These are phyloP conservation scores for Voacanga thouarsii DNA, from an alignment of 257 asterid genomes.

Conservation along the genomic window DNA sequence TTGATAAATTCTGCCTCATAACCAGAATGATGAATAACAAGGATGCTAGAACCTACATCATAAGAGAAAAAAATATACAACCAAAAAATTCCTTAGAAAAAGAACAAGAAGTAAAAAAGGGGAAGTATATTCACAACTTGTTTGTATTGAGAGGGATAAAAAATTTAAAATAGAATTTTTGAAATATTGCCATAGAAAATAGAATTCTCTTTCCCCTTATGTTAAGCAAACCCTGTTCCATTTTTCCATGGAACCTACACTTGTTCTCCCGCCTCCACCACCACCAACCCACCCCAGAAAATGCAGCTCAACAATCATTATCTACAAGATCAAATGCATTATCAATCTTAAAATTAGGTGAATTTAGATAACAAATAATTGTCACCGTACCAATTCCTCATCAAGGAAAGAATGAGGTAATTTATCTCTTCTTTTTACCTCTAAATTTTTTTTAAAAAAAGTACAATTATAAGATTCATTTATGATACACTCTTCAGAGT, in stretches of 20 bases:
- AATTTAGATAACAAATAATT: slow-evolving; percentile 8
- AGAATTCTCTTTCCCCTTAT: background rate
- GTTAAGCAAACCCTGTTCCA: background rate
- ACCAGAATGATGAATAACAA: background rate
- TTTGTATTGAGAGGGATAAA: background rate
- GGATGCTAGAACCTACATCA: too few species aligned
- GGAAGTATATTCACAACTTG: background rate
- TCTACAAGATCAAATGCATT: slow-evolving; percentile 16
- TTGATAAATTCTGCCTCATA: background rate
- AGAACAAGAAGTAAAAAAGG: background rate
- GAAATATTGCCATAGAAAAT: background rate
- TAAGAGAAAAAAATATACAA: background rate
- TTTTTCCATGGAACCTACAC: background rate
- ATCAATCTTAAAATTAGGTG: slow-evolving; percentile 15
- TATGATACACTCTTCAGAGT: background rate
- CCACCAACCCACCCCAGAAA: background rate
- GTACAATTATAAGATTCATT: background rate
- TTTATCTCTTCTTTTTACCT: background rate
- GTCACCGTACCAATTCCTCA: slow-evolving; percentile 3
- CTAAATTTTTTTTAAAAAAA: background rate
- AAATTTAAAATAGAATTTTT: too few species aligned
- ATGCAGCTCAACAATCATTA: slow-evolving; percentile 14
- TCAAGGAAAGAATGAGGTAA: background rate
- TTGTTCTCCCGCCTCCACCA: background rate
- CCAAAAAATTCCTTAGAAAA: background rate